Evolutionary conservation across 2,329 filamentous ascomycete genomes (phyloP), one percentile per base, ranked within the genome.

Genomic region (Myriosclerotinia duriaeana): DNA sequence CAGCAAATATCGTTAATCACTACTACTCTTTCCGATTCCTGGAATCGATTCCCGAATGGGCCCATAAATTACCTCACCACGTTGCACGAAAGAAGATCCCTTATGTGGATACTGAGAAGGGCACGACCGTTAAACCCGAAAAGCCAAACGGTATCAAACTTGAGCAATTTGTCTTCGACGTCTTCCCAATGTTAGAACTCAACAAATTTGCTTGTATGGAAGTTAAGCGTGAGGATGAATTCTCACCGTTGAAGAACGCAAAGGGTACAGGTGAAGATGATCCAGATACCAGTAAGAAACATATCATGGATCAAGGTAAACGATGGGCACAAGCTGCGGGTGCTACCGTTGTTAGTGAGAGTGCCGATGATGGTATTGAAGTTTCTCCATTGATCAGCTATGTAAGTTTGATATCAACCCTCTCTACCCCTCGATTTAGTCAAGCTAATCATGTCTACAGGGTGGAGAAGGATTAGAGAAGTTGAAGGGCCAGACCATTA

Each of bases 1-100:
- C 95, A 67, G 95, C 94, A 76, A 99, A 99, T 83, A 99, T 99
- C 74, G 95, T 99, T 81, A 99, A 99, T 84, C 95, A 99, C 85
- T 99, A 98, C 86, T 99, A 99, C 83, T 96, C 92, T 56, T 94
- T 93, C 83, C 82, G 85, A 72, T 98, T 97, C 85, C 85, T 99
- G 59, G 90, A 97, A 78, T 89, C 87, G 70, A 97, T 97, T 73
- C 93, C 95, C 67, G 81, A 87, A 73, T 97, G 92, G 91, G 88
- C 87, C 22, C 85, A 93, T 80, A 87, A 89, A 78, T 86, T 99
- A 63, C 94, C 94, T 20, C 95, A 98, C 79, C 95, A 99, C 83
- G 89, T 99, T 70, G 95, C 95, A 54, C 88, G 90, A 79, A 99
- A 99, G 90, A 99, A 99, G 90, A 99, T 99, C 70, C 93, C 94